A percentile compares a stretch with the other conserved stretches of the same genome.
These are phyloP conservation scores for Comarum palustre DNA, from an alignment of 306 rosid genomes.

Conservation along the genomic window DNA sequence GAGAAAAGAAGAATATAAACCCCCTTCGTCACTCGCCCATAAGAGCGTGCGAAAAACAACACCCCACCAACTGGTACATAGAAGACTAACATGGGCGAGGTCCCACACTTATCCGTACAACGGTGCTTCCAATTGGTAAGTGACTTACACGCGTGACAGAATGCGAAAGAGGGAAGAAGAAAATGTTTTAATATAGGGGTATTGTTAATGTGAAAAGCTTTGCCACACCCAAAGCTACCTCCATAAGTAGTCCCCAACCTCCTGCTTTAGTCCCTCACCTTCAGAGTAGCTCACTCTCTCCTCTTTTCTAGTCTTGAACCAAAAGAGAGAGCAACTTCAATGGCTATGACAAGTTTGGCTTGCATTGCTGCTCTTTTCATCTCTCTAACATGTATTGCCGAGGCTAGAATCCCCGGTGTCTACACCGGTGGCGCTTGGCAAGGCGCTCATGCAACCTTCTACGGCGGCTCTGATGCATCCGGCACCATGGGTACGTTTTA, in stretches of 20 bases:
- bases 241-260: constrained; percentile 63
- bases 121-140: constrained; percentile 26
- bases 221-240: constrained; percentile 28
- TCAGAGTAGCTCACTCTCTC: constrained; percentile 1
- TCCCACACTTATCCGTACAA: constrained; percentile 35
- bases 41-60: background rate
- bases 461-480: constrained; percentile 92
- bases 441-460: constrained; percentile 89
- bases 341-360: constrained; percentile 34
- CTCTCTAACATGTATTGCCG: constrained; percentile 35
- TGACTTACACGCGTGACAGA: constrained; percentile 2
- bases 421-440: constrained; percentile 72
- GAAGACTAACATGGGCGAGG: background rate
- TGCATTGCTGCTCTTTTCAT: constrained; percentile 39
- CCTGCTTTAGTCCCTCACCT: constrained; percentile 23
- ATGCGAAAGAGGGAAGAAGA: background rate
- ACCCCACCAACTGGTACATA: constrained; percentile 1
- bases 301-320: background rate
- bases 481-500: constrained; percentile 83
- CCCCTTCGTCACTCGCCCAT: background rate
- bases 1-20: no score
- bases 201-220: constrained; percentile 6
- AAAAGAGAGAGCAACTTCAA: constrained; percentile 8
- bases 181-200: background rate
- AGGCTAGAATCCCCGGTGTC: constrained; percentile 78